These are phyloP conservation scores for Ascochyta fabae DNA, from an alignment of 2,329 filamentous ascomycete species.

Conservation along the genomic window DNA sequence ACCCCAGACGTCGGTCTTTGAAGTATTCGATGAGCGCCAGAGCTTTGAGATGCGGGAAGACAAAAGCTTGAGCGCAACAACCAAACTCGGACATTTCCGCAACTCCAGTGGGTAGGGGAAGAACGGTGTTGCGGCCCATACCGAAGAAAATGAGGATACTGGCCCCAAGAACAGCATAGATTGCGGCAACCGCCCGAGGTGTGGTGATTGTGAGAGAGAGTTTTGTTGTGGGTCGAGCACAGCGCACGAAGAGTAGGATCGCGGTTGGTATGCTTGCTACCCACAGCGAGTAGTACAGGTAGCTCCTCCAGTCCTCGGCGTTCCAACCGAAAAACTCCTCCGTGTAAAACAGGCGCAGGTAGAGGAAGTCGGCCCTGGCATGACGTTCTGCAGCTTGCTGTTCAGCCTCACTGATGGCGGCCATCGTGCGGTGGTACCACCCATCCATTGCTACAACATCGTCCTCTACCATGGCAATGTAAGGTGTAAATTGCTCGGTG, in stretches of 20 bases:
- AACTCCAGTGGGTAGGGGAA: slow-evolving; percentile 47
- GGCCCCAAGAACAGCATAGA: slow-evolving; percentile 22
- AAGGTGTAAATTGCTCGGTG: slow-evolving; percentile 46
- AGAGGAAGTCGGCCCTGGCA: slow-evolving; percentile 45
- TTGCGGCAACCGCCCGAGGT: slow-evolving; percentile 27
- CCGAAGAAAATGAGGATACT: slow-evolving; percentile 49
- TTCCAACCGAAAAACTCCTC: slow-evolving; percentile 57
- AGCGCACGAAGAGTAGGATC: slow-evolving; percentile 39
- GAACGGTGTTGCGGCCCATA: slow-evolving; percentile 50
- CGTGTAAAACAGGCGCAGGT: slow-evolving; percentile 57
- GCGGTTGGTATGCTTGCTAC: slow-evolving; percentile 26
- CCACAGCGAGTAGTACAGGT: slow-evolving; percentile 45
- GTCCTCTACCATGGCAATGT: slow-evolving; percentile 56
- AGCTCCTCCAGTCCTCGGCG: slow-evolving; percentile 49
- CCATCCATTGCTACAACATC: slow-evolving; percentile 56
- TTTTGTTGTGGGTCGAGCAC: slow-evolving; percentile 26
- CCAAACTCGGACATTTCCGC: slow-evolving; percentile 52
- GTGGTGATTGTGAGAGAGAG: slow-evolving; percentile 28
- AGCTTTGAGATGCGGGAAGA: slow-evolving; percentile 50
- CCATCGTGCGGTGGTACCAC: slow-evolving; percentile 54
- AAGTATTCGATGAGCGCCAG: slow-evolving; percentile 40
- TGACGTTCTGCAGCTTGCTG: slow-evolving; percentile 31
- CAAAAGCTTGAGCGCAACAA: slow-evolving; percentile 54
- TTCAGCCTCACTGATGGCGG: slow-evolving; percentile 46
- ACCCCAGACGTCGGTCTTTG: slow-evolving; percentile 42